A percentile compares a stretch with the other conserved stretches of the same genome.
These are phyloP conservation scores for Trypanosoma caninum DNA, from an alignment of 208 protist species.

Conservation along the genomic window DNA sequence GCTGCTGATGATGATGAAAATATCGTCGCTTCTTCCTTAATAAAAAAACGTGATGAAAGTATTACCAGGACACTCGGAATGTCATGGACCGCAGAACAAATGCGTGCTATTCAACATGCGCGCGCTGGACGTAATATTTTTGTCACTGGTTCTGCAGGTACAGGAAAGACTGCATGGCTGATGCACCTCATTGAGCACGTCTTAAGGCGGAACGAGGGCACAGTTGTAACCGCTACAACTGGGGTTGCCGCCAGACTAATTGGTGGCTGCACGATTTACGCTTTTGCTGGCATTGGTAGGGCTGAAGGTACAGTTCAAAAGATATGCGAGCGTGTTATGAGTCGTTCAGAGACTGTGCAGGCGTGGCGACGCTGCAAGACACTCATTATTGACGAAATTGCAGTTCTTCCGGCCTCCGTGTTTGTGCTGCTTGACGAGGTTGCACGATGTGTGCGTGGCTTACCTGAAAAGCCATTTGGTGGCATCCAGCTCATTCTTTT, in stretches of 20 bases:
- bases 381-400: constrained; percentile 58
- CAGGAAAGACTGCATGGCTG: constrained; percentile 80
- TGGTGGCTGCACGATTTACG: constrained; percentile 37
- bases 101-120: constrained; percentile 37
- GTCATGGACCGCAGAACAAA: constrained; percentile 48
- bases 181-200: constrained; percentile 40
- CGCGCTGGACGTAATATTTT: constrained; percentile 61
- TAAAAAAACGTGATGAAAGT: background rate
- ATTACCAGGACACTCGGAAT: background rate
- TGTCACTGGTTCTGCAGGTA: constrained; percentile 71
- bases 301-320: constrained; percentile 26
- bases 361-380: constrained; percentile 24
- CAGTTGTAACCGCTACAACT: constrained; percentile 32
- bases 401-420: constrained; percentile 21
- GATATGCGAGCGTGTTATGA: constrained; percentile 21
- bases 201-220: constrained; percentile 15
- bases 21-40: background rate
- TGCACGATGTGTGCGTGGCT: constrained; percentile 24
- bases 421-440: constrained; percentile 32
- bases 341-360: constrained; percentile 22
- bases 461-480: constrained; percentile 36
- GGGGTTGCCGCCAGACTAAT: constrained; percentile 34
- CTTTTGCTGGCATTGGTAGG: constrained; percentile 43
- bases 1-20: background rate
- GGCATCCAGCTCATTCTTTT: constrained; percentile 43